phyloP scores from a whole-genome alignment of 2,329 filamentous ascomycete species.

The Xylaria sp. region DNA sequence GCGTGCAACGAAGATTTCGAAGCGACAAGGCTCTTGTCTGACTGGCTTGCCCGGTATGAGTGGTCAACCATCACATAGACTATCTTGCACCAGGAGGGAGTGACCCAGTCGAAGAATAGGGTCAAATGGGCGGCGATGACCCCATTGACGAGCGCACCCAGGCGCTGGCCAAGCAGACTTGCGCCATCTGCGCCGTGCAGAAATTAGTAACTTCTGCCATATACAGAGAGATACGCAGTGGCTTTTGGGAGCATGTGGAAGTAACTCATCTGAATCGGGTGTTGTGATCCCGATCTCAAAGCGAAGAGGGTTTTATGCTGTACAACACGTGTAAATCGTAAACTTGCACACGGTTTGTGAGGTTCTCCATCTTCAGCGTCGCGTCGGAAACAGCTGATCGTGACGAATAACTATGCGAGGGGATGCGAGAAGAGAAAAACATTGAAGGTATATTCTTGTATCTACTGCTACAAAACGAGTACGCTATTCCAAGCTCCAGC shows the following conservation, averaged over 20 bases:
- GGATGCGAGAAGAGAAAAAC: too few species aligned
- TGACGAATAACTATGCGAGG: neutral
- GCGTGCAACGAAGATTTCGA: neutral
- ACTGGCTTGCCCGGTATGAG: neutral
- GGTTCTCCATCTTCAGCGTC: neutral
- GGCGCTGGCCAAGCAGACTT: slow-evolving; percentile 5
- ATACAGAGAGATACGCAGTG: neutral
- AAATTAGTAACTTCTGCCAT: neutral
- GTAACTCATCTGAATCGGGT: neutral
- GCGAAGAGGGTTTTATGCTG: neutral
- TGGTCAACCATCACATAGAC: slow-evolving; percentile 12
- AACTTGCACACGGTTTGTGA: neutral
- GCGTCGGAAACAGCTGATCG: neutral
- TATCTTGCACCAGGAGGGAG: slow-evolving; percentile 2
- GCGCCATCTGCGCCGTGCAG: slow-evolving; percentile 9
- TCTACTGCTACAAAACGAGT: too few species aligned
- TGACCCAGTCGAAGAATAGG: slow-evolving; percentile 17
- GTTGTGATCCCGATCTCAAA: neutral
- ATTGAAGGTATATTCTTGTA: too few species aligned
- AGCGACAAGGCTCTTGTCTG: neutral
- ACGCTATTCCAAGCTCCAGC: too few species aligned
- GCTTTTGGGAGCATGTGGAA: neutral
- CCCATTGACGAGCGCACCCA: slow-evolving; percentile 8
- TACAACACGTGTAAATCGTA: neutral
- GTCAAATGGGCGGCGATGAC: neutral